Percentiles rank a stretch among this genome's conserved stretches.
Conservation (phyloP, 2,329 filamentous ascomycete species). For the Cladosporium sp. region DNA sequence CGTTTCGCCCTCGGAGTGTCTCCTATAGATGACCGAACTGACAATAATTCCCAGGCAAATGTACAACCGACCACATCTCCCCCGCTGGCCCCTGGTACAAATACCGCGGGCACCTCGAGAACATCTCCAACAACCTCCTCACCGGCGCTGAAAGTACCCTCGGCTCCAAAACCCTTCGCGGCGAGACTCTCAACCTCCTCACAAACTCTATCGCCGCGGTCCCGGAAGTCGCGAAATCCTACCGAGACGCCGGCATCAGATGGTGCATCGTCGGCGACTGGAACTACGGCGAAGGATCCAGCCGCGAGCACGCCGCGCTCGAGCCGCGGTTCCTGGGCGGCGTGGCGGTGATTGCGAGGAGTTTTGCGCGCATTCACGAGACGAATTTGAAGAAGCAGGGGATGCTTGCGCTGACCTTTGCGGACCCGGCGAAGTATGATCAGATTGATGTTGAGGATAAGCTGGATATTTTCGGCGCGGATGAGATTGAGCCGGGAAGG, state of each 20-base stretch:
- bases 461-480: constrained; percentile 81
- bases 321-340: constrained; percentile 97
- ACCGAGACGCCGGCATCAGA: constrained; percentile 93
- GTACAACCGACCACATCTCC: constrained; percentile 48
- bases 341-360: constrained; percentile 91
- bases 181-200: constrained; percentile 92
- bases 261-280: constrained; percentile 99
- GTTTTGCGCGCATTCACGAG: constrained; percentile 99
- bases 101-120: constrained; percentile 97
- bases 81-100: constrained; percentile 95
- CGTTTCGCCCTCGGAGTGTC: constrained; percentile 51
- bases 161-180: constrained; percentile 92
- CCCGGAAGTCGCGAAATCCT: constrained; percentile 90
- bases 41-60: constrained; percentile 12
- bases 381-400: constrained; percentile 99
- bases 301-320: constrained; percentile 95
- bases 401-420: constrained; percentile 97
- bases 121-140: constrained; percentile 99
- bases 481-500: constrained; percentile 83
- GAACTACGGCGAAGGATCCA: constrained; percentile 98
- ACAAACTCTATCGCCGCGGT: constrained; percentile 83
- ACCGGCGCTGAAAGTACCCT: constrained; percentile 73
- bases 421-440: constrained; percentile 93
- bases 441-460: constrained; percentile 91
- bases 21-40: background rate